Evolutionary conservation across 2,329 filamentous ascomycete species (phyloP).

Genomic region (Chaetomiaceae sp.): DNA sequence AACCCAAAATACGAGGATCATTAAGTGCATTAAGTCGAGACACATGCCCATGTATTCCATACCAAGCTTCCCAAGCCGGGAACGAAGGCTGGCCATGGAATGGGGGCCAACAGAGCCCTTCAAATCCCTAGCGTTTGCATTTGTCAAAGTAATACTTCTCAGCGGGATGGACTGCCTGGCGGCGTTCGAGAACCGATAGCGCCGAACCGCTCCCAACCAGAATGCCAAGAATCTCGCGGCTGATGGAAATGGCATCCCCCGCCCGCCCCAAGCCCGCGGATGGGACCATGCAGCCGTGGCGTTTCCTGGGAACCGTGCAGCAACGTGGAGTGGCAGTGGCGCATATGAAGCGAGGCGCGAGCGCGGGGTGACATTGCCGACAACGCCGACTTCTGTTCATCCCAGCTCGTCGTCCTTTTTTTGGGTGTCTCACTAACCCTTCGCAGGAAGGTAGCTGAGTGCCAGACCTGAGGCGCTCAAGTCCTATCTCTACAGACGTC

Average conservation of each 20-base stretch:
- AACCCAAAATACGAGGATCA: no score
- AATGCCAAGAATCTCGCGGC: neutral
- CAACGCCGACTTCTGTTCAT: neutral
- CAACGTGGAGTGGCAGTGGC: neutral
- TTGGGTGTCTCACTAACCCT: no score
- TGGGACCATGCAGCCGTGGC: constrained; percentile 2
- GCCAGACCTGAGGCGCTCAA: no score
- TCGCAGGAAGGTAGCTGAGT: no score
- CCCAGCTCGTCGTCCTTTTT: neutral
- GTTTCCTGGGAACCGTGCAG: neutral
- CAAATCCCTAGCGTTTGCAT: no score
- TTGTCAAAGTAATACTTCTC: no score
- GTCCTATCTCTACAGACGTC: constrained; percentile 4
- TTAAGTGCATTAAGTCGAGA: no score
- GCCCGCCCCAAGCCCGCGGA: constrained; percentile 7
- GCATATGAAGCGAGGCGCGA: neutral
- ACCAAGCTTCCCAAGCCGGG: no score
- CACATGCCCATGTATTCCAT: no score
- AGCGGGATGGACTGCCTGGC: no score
- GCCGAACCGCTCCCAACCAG: neutral
- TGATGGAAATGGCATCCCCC: constrained; percentile 1
- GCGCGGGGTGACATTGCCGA: neutral
- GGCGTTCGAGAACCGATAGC: neutral
- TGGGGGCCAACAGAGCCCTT: no score
- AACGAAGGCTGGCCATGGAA: no score